Percentiles rank a stretch among this genome's conserved stretches.
These are phyloP conservation scores for Fragaria nilgerrensis DNA, from an alignment of 306 rosid species.

Conservation along the genomic window DNA sequence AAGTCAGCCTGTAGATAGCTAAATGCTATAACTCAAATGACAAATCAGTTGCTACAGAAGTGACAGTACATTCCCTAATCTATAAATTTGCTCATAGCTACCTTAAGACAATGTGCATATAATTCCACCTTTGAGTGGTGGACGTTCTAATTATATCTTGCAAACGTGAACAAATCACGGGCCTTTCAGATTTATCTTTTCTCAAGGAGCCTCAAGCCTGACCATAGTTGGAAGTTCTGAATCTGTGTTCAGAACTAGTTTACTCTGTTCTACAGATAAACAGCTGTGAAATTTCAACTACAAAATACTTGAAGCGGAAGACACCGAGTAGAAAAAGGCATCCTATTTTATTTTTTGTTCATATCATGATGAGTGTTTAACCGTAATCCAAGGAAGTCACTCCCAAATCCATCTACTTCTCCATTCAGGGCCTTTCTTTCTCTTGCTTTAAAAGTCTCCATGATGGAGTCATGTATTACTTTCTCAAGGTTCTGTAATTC, in stretches of 20 bases:
- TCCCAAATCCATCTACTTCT: too few relatives aligned
- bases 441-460: too few relatives aligned
- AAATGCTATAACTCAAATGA: neutral
- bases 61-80: neutral
- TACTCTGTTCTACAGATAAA: too few relatives aligned
- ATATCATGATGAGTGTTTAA: too few relatives aligned
- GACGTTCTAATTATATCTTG: neutral
- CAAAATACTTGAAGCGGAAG: neutral
- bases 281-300: neutral
- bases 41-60: neutral
- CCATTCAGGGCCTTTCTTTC: too few relatives aligned
- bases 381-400: too few relatives aligned
- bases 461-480: too few relatives aligned
- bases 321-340: too few relatives aligned
- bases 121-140: neutral
- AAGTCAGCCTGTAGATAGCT: neutral
- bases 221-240: neutral
- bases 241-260: neutral
- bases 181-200: neutral
- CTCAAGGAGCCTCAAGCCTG: neutral
- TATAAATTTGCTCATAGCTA: neutral
- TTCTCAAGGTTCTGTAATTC: too few relatives aligned
- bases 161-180: neutral
- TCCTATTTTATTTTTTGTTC: too few relatives aligned
- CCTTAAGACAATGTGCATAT: neutral